Evolutionary conservation across 2,329 filamentous ascomycete genomes (phyloP), one percentile per base, ranked within the genome.

Genomic region (Aspergillus luchuensis): DNA sequence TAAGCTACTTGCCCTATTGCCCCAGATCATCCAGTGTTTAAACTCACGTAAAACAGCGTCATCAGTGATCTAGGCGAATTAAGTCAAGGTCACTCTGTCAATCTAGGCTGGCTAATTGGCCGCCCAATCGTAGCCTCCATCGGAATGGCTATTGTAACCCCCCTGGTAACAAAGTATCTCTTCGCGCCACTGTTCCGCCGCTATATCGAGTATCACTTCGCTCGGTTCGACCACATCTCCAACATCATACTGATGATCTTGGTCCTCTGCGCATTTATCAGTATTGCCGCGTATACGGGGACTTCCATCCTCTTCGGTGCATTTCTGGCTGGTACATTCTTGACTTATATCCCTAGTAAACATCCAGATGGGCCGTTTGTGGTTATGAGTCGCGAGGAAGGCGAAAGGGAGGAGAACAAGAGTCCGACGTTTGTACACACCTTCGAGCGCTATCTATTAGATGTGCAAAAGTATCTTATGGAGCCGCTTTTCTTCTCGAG

Each of bases 271-370:
- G 72, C 72, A 0, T 74, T 74, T 4, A 67, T 74, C 33, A 63
- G 50, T 7, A 75, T 78, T 15, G 75, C 76, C 1, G 70, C 70
- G 2, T 78, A 66, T 54, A 64, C 75, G 6, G 77, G 77, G 3
- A 78, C 76, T 3, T 77, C 75, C 0, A 68, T 78, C 4, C 66
- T 79, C 1, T 78, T 77, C 33, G 77, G 76, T 5, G 70, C 76
- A 0, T 78, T 78, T 39, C 63, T 74, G 1, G 72, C 71, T 0
- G 76, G 76, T 0, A 69, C 71, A 1, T 76, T 79, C 30, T 64
- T 78, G 11, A 74, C 74, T 1, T 73, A 74, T 11, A 60, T 79
- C 7, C 72, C 76, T 2, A 75, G 71, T 63, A 76, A 73, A 54
- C 71, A 73, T 8, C 69, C 74, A 2, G 70, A 73, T 13, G 72